Conservation (phyloP, 2,329 filamentous ascomycete species). For the Xylariaceae sp. region DNA sequence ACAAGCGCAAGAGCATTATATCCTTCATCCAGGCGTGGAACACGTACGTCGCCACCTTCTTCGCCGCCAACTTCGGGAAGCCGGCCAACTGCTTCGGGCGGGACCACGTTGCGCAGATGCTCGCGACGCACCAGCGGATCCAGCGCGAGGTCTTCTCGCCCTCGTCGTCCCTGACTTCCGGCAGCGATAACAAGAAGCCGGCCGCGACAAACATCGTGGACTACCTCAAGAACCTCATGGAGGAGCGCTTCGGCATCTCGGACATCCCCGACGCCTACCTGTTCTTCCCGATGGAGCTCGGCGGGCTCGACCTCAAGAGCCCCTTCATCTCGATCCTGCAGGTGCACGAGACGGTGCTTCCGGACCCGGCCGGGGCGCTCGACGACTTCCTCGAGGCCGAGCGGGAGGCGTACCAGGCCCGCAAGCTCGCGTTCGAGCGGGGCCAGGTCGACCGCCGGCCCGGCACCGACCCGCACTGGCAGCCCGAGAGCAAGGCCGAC, state of each 20-base stretch:
- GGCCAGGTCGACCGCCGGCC: conserved; percentile 19
- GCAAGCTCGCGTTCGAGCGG: conserved; percentile 40
- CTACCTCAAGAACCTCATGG: conserved; percentile 57
- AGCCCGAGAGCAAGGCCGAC: conserved; percentile 35
- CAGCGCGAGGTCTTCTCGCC: conserved; percentile 51
- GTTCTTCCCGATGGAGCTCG: conserved; percentile 49
- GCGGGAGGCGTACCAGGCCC: conserved; percentile 39
- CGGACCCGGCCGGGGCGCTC: conserved; percentile 32
- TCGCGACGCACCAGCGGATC: conserved; percentile 51
- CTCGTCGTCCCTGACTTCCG: conserved; percentile 27
- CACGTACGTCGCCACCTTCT: conserved; percentile 54
- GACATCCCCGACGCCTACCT: conserved; percentile 50
- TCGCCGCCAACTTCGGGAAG: conserved; percentile 55
- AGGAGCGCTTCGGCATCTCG: conserved; percentile 51
- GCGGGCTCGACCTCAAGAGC: conserved; percentile 50
- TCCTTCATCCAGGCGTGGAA: conserved; percentile 55
- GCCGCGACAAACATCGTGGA: conserved; percentile 49
- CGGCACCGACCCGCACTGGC: conserved; percentile 33
- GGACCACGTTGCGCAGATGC: conserved; percentile 55
- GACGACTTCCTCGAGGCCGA: conserved; percentile 39
- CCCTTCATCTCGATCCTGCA: conserved; percentile 49
- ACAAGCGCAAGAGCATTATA: conserved; percentile 54
- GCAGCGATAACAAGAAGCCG: conserved; percentile 24
- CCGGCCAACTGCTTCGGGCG: conserved; percentile 55
- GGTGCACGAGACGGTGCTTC: conserved; percentile 39